These are phyloP conservation scores for Persicaria tinctoria DNA, from an alignment of 148 eudicot species.

Conservation along the genomic window DNA sequence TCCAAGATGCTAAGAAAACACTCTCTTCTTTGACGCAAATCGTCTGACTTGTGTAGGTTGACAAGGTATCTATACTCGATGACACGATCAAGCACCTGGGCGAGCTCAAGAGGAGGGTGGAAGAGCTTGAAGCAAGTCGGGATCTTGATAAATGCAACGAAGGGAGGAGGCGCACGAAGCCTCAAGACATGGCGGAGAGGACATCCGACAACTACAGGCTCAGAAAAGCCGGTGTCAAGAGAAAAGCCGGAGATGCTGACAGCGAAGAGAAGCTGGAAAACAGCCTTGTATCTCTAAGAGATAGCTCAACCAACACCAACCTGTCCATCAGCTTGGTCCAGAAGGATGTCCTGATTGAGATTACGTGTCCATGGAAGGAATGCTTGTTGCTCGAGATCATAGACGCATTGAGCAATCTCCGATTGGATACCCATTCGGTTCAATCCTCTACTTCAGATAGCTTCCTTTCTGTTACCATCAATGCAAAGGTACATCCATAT, in stretches of 20 bases:
- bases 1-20: not conserved
- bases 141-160: conserved; percentile 24
- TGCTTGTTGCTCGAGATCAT: conserved; percentile 41
- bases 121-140: conserved; percentile 36
- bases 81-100: conserved; percentile 52
- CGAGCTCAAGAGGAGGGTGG: conserved; percentile 52
- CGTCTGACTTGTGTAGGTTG: conserved; percentile 38
- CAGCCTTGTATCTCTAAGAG: conserved; percentile 12
- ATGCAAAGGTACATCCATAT: conserved; percentile 39
- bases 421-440: conserved; percentile 45
- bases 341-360: conserved; percentile 43
- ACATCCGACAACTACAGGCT: conserved; percentile 40
- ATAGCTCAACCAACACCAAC: conserved; percentile 17
- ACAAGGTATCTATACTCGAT: conserved; percentile 65
- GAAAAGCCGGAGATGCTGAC: conserved; percentile 25
- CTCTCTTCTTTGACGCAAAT: not conserved
- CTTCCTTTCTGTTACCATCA: conserved; percentile 39
- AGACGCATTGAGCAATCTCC: conserved; percentile 41
- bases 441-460: conserved; percentile 52
- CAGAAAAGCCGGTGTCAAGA: conserved; percentile 30
- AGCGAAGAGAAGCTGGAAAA: conserved; percentile 18
- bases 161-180: conserved; percentile 19
- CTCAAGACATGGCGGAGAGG: conserved; percentile 36
- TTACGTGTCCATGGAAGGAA: conserved; percentile 57
- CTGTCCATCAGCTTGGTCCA: conserved; percentile 30